Percentiles rank a stretch among this genome's conserved stretches.
These are phyloP conservation scores for Paralagenidium karlingii DNA, from an alignment of 352 stramenopile genomes.

Conservation along the genomic window DNA sequence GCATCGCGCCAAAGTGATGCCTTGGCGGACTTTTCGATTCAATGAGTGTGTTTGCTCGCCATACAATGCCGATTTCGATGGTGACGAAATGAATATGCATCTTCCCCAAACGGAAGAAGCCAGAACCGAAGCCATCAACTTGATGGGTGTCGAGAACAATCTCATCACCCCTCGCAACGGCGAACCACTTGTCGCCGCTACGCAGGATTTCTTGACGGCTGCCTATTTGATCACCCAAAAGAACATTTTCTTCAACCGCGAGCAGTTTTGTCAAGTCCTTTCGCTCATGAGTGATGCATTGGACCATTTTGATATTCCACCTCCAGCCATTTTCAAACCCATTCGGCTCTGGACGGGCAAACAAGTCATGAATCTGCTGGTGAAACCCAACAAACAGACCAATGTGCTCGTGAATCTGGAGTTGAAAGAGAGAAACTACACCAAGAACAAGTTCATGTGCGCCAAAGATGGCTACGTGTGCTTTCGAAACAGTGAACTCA, in stretches of 20 bases:
- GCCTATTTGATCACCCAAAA: slow-evolving; percentile 97
- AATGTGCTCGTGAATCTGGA: slow-evolving; percentile 77
- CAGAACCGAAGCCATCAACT: slow-evolving; percentile 89
- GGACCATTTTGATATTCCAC: slow-evolving; percentile 89
- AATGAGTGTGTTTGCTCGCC: slow-evolving; percentile 99
- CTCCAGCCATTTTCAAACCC: slow-evolving; percentile 55
- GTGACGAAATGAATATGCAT: slow-evolving; percentile 99
- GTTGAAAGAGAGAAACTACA: slow-evolving; percentile 96
- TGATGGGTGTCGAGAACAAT: slow-evolving; percentile 98
- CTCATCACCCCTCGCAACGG: slow-evolving; percentile 97
- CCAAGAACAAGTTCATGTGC: slow-evolving; percentile 91
- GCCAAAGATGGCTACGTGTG: slow-evolving; percentile 96
- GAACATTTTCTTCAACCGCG: slow-evolving; percentile 97
- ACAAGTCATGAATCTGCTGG: slow-evolving; percentile 86
- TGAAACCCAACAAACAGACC: slow-evolving; percentile 83
- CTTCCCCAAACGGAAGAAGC: slow-evolving; percentile 99
- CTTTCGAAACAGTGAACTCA: slow-evolving; percentile 96
- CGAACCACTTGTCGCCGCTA: slow-evolving; percentile 95
- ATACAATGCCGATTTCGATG: slow-evolving; percentile 99
- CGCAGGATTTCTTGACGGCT: slow-evolving; percentile 99
- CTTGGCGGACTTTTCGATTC: slow-evolving; percentile 98
- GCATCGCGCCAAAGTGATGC: slow-evolving; percentile 87
- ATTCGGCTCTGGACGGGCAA: slow-evolving; percentile 97
- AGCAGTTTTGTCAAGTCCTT: slow-evolving; percentile 93
- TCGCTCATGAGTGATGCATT: slow-evolving; percentile 92